phyloP scores from a whole-genome alignment of 805 yeast species.

The Cyberlindnera amylophila region DNA sequence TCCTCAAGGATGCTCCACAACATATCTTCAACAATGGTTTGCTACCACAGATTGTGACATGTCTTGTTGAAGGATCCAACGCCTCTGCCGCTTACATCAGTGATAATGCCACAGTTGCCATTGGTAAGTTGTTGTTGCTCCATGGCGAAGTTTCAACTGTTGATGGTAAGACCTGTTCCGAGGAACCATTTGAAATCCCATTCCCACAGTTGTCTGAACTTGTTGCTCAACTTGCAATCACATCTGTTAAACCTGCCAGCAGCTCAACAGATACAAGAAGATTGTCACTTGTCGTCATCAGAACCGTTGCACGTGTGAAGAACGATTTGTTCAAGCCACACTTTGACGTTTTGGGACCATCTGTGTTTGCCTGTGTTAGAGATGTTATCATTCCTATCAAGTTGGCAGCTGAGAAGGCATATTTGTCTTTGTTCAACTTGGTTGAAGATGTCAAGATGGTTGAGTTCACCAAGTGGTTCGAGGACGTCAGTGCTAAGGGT shows the following conservation, averaged over 20 bases:
- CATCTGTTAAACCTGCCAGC: constrained; percentile 50
- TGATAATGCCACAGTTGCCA: constrained; percentile 75
- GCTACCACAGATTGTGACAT: constrained; percentile 44
- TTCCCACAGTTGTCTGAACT: constrained; percentile 40
- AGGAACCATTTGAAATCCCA: constrained; percentile 36
- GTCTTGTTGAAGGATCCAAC: constrained; percentile 43
- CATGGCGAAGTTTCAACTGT: constrained; percentile 40
- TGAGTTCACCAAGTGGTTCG: constrained; percentile 65
- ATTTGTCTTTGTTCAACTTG: constrained; percentile 63
- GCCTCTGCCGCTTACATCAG: constrained; percentile 47
- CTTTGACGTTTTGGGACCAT: constrained; percentile 57
- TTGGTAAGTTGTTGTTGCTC: constrained; percentile 72
- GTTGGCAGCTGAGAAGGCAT: constrained; percentile 91
- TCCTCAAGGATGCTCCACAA: constrained; percentile 71
- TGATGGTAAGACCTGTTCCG: constrained; percentile 26
- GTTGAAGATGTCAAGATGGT: constrained; percentile 59
- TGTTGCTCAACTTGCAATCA: constrained; percentile 46
- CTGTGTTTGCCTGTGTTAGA: constrained; percentile 78
- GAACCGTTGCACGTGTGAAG: constrained; percentile 70
- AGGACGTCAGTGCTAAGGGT: constrained; percentile 32
- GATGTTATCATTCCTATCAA: constrained; percentile 89
- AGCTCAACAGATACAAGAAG: constrained; percentile 76
- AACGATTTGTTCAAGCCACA: constrained; percentile 49
- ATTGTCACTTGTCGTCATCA: constrained; percentile 65
- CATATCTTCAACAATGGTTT: constrained; percentile 55